Evolutionary conservation across 2,329 filamentous ascomycete species (phyloP), one percentile per base, ranked within the genome.

Genomic region (Aspergillus latus): DNA sequence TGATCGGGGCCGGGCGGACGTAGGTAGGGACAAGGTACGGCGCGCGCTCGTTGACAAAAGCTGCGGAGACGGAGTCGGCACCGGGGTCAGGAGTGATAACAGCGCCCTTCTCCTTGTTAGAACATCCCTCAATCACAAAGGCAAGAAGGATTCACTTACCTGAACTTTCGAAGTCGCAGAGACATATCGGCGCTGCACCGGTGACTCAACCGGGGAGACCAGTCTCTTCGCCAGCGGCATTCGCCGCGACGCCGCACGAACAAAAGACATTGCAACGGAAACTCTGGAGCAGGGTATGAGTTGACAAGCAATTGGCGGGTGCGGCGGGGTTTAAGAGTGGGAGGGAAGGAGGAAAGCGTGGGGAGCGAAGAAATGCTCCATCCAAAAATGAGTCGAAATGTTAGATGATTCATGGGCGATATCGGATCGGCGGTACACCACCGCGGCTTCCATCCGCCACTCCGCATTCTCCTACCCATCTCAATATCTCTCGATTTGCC

Each of bases 1-100:
- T 97, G 70, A 97, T 89, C 2, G 92, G 91, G 44, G 89, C 83
- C 48, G 94, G 93, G 28, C 94, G 90, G 51, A 91, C 86, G 75
- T 99, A 99, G 52, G 94, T 99, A 2, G 92, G 88, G 29, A 99
- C 89, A 93, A 99, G 97, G 76, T 87, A 97, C 2, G 89, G 88
- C 32, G 87, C 82, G 67, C 92, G 86, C 59, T 90, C 84, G 63
- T 85, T 82, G 62, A 96, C 84, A 58, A 96, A 82, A 30, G 86
- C 82, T 34, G 86, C 84, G 62, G 90, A 95, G 65, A 85, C 78
- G 0, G 91, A 94, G 73, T 91, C 88, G 47, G 83, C 67, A 11
- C 85, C 69, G 36, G 91, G 90, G 68, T 95, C 91, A 48, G 88
- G 82, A 63, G 88, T 90, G 9, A 88, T 70, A 2, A 72, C 66